A percentile compares a stretch with the other conserved stretches of the same genome.
Conservation (phyloP, 441 rosid species). For the Biscutella laevigata region DNA sequence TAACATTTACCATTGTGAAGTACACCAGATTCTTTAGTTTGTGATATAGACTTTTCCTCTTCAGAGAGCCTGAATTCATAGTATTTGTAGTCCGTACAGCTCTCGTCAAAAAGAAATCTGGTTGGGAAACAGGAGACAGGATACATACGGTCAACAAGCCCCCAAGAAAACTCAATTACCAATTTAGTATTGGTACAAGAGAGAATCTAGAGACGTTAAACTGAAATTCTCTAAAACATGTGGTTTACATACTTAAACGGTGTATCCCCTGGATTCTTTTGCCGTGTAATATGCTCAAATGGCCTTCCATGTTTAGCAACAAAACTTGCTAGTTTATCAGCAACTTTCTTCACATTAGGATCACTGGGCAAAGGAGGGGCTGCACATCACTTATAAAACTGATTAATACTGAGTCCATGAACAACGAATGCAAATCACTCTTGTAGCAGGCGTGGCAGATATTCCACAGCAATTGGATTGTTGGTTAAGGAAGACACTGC, state of each 20-base stretch:
- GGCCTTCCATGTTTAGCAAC: constrained; percentile 97
- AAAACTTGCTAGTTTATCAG: constrained; percentile 92
- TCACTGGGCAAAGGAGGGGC: constrained; percentile 79
- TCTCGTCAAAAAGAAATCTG: constrained; percentile 80
- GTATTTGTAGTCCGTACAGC: constrained; percentile 73
- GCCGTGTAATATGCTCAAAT: constrained; percentile 81
- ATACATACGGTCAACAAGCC: background rate
- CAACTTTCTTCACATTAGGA: constrained; percentile 90
- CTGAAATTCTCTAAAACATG: background rate
- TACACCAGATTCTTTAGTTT: constrained; percentile 36
- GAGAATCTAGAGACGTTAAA: background rate
- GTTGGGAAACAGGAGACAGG: constrained; percentile 16
- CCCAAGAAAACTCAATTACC: background rate
- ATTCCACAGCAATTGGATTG: constrained; percentile 78
- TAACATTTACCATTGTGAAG: constrained; percentile 42
- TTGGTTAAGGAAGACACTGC: constrained; percentile 85
- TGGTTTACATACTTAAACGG: constrained; percentile 65
- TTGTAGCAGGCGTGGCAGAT: too few relatives aligned
- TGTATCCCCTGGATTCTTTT: constrained; percentile 90
- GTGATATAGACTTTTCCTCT: constrained; percentile 64
- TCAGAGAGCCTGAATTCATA: constrained; percentile 65
- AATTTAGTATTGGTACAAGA: background rate
- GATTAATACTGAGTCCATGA: constrained; percentile 95
- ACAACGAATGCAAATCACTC: too few relatives aligned
- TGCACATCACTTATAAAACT: constrained; percentile 99